phyloP scores from a whole-genome alignment of 2,329 filamentous ascomycete species.

The Fusarium sp. region DNA sequence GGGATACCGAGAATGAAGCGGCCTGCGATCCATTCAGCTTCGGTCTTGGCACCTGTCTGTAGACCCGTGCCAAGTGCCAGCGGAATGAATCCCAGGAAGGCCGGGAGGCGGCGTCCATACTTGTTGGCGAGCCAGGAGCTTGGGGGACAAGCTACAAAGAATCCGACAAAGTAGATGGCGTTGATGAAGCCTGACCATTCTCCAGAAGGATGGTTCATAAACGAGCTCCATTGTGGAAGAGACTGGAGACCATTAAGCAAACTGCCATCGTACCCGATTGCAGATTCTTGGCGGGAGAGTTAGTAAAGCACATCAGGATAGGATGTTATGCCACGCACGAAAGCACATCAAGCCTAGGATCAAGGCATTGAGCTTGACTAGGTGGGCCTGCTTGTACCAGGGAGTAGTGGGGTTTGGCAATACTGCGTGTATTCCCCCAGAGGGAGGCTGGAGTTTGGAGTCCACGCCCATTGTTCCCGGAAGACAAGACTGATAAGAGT shows the following conservation, averaged over 20 bases:
- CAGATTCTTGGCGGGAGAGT: slow-evolving; percentile 1
- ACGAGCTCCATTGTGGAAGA: slow-evolving; percentile 14
- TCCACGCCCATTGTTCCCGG: neutral
- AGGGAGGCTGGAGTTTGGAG: slow-evolving; percentile 1
- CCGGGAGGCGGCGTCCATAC: slow-evolving; percentile 14
- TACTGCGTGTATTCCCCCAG: slow-evolving; percentile 2
- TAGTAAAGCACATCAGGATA: neutral
- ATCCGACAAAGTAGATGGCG: slow-evolving; percentile 19
- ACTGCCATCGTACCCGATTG: slow-evolving; percentile 23
- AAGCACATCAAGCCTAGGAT: slow-evolving; percentile 24
- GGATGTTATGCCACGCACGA: neutral
- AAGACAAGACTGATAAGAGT: no score
- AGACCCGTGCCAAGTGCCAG: slow-evolving; percentile 11
- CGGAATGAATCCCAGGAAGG: slow-evolving; percentile 4
- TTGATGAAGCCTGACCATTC: slow-evolving; percentile 33
- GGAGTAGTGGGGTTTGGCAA: slow-evolving; percentile 13
- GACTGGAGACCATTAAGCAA: slow-evolving; percentile 21
- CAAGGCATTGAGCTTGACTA: slow-evolving; percentile 12
- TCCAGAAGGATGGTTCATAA: slow-evolving; percentile 15
- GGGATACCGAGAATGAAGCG: slow-evolving; percentile 20
- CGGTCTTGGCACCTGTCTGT: slow-evolving; percentile 10
- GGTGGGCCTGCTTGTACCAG: slow-evolving; percentile 20
- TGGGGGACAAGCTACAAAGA: slow-evolving; percentile 2
- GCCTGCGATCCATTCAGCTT: slow-evolving; percentile 15
- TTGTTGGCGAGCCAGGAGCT: slow-evolving; percentile 28